These are phyloP conservation scores for Leptographium procerum DNA, from an alignment of 2,329 filamentous ascomycete species.

Conservation along the genomic window DNA sequence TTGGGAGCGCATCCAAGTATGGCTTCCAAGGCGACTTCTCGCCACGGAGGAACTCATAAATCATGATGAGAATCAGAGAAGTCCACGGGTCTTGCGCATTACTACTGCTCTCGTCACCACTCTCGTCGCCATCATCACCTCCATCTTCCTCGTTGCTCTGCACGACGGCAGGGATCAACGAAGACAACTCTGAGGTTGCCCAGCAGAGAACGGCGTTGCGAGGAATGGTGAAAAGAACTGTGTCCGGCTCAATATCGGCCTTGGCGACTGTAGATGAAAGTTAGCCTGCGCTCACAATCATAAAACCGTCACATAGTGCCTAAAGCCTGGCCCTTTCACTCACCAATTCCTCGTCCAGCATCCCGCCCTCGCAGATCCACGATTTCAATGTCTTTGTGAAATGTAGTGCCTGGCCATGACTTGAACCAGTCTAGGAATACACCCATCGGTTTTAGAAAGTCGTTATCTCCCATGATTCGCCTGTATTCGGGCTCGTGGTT, in stretches of 20 bases:
- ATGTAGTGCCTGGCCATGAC: conserved; percentile 37
- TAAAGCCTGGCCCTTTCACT: conserved; percentile 14
- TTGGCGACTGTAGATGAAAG: conserved; percentile 47
- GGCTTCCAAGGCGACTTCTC: conserved; percentile 58
- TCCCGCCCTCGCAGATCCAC: conserved; percentile 37
- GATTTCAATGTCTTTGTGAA: conserved; percentile 41
- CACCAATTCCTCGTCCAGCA: conserved; percentile 46
- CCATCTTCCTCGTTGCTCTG: conserved; percentile 21
- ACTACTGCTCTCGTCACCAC: conserved; percentile 24
- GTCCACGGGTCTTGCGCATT: conserved; percentile 40
- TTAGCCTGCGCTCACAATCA: background rate
- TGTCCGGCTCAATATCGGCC: conserved; percentile 58
- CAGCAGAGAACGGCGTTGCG: conserved; percentile 58
- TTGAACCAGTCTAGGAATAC: conserved; percentile 45
- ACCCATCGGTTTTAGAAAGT: conserved; percentile 31
- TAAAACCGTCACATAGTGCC: background rate
- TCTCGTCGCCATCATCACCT: conserved; percentile 26
- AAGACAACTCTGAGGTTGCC: conserved; percentile 58
- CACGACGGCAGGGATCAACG: conserved; percentile 44
- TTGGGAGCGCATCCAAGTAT: conserved; percentile 67
- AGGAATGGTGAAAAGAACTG: conserved; percentile 71
- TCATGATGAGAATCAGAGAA: conserved; percentile 61
- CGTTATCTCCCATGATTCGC: conserved; percentile 3
- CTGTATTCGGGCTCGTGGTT: background rate
- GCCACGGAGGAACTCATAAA: conserved; percentile 58